phyloP scores from a whole-genome alignment of 306 rosid species.

The Medicago arabica region DNA sequence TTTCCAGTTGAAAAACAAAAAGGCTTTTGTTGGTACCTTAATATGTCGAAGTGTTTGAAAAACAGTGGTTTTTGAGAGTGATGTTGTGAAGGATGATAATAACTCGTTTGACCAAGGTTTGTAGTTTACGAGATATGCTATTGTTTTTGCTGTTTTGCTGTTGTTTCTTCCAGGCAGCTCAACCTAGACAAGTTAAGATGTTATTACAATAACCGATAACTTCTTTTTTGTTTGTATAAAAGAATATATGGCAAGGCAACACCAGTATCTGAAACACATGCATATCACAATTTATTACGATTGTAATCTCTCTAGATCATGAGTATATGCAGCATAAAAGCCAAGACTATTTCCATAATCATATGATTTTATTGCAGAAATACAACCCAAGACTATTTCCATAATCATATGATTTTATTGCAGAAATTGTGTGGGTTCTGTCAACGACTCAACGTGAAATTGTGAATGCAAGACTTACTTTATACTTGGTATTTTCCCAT shows the following conservation, averaged over 20 bases:
- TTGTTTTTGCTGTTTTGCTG: not conserved
- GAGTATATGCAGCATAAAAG: conserved; percentile 9
- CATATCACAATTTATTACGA: conserved; percentile 16
- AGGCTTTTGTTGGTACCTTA: conserved; percentile 57
- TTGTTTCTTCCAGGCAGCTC: conserved; percentile 53
- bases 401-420: too few species aligned
- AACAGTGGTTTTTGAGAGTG: conserved; percentile 68
- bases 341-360: conserved; percentile 16
- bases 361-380: conserved; percentile 20
- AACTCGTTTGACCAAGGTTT: conserved; percentile 37
- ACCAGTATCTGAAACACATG: not conserved
- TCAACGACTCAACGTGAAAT: not conserved
- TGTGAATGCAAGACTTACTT: conserved; percentile 11
- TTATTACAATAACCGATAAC: conserved; percentile 35
- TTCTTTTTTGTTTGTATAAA: not conserved
- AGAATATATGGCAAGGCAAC: conserved; percentile 9
- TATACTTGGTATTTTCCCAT: not conserved
- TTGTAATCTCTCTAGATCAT: conserved; percentile 12
- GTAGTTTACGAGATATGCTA: not conserved
- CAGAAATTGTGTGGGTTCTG: conserved; percentile 13
- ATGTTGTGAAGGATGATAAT: conserved; percentile 51
- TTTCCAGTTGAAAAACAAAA: conserved; percentile 68
- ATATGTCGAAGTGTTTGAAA: conserved; percentile 66
- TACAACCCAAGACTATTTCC: too few species aligned
- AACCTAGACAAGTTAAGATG: conserved; percentile 55